These are phyloP conservation scores for Peterozyma toletana DNA, from an alignment of 805 yeast species.

Conservation along the genomic window DNA sequence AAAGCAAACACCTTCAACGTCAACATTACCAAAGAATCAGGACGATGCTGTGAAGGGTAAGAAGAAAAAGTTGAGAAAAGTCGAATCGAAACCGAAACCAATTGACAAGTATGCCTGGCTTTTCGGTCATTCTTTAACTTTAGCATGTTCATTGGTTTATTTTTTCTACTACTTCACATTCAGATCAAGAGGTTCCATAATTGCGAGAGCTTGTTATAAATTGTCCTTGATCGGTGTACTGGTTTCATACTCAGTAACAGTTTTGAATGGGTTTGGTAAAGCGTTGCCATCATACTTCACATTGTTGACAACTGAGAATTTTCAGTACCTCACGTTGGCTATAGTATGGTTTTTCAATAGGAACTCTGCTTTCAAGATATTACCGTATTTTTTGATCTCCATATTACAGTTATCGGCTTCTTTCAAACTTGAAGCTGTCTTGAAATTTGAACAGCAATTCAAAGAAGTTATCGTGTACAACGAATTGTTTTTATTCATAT, in stretches of 20 bases:
- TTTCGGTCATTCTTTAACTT: constrained; percentile 42
- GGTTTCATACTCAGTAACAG: constrained; percentile 42
- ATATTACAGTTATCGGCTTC: constrained; percentile 43
- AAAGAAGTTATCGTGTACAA: constrained; percentile 49
- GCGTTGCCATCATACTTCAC: constrained; percentile 55
- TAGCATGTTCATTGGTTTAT: constrained; percentile 35
- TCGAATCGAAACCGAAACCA: constrained; percentile 24
- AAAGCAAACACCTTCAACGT: too few species aligned
- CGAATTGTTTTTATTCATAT: constrained; percentile 47
- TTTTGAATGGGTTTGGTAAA: constrained; percentile 53
- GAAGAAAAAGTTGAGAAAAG: constrained; percentile 28
- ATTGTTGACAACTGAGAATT: constrained; percentile 66
- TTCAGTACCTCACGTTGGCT: constrained; percentile 57
- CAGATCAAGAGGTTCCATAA: constrained; percentile 29
- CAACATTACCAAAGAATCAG: too few species aligned
- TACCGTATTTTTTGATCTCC: constrained; percentile 54
- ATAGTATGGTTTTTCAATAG: constrained; percentile 57
- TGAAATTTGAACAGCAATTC: constrained; percentile 28
- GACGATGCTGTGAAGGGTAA: constrained; percentile 2
- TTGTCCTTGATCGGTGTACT: constrained; percentile 50
- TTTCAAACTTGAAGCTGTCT: constrained; percentile 32
- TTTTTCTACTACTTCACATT: constrained; percentile 23
- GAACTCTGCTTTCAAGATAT: constrained; percentile 54
- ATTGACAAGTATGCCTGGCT: constrained; percentile 46
- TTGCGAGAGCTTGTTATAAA: constrained; percentile 47